A percentile compares a stretch with the other conserved stretches of the same genome.
Evolutionary conservation across 148 eudicot species (phyloP).

Genomic region (Camellia lanceoleosa): DNA sequence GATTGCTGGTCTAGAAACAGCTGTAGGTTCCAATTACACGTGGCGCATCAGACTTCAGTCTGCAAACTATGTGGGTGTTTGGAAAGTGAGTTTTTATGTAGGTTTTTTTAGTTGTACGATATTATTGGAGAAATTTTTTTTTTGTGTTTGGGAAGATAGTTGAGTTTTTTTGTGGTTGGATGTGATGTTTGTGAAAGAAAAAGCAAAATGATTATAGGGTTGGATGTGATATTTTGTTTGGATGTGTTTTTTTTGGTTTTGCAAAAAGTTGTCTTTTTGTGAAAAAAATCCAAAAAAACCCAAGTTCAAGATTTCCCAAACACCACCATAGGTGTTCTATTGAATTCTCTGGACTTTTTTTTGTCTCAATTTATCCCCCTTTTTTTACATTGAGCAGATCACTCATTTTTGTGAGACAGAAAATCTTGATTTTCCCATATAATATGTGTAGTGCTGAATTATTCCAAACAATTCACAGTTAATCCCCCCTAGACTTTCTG

Average conservation of each 20-base stretch:
- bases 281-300: no score
- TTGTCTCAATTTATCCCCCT: neutral
- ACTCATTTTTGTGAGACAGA: neutral
- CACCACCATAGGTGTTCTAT: neutral
- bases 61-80: neutral
- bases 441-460: neutral
- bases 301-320: no score
- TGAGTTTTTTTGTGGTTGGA: no score
- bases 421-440: neutral
- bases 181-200: no score
- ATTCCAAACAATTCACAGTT: neutral
- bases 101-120: no score
- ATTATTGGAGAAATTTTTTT: no score
- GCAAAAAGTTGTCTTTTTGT: no score
- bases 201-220: no score
- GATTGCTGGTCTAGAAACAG: neutral
- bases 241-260: no score
- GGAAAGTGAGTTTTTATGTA: no score
- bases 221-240: no score
- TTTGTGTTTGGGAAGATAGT: no score
- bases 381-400: neutral
- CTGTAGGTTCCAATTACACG: neutral
- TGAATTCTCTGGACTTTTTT: neutral
- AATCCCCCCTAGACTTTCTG: neutral
- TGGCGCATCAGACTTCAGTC: neutral